phyloP scores from a whole-genome alignment of 2,329 filamentous ascomycete genomes.

The Diaporthe australafricana region DNA sequence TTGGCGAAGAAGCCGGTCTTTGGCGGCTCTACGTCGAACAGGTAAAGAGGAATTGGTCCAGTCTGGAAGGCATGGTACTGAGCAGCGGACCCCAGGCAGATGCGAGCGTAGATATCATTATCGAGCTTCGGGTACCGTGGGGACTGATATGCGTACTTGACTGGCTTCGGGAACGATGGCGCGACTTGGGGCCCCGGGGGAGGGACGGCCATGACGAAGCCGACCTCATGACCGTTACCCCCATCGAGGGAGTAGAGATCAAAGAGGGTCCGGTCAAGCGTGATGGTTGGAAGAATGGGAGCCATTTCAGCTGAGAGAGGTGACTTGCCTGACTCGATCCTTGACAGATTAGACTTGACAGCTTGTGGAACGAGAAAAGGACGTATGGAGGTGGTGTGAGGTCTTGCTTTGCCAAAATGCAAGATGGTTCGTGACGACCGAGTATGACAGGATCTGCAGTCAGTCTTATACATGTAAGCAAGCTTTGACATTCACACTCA shows the following conservation, averaged over 20 bases:
- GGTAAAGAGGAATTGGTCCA: conserved; percentile 15
- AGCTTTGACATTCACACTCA: background rate
- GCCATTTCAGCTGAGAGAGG: background rate
- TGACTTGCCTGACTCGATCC: background rate
- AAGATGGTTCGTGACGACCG: background rate
- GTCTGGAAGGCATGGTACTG: conserved; percentile 23
- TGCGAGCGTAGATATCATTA: conserved; percentile 12
- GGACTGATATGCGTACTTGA: conserved; percentile 28
- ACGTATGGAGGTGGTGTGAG: background rate
- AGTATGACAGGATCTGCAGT: conserved; percentile 16
- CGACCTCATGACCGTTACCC: conserved; percentile 22
- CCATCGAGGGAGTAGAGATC: conserved; percentile 23
- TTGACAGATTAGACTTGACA: background rate
- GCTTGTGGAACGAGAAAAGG: background rate
- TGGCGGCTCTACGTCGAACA: conserved; percentile 22
- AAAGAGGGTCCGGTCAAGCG: conserved; percentile 10
- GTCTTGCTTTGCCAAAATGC: background rate
- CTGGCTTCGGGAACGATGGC: background rate
- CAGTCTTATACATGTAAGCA: conserved; percentile 23
- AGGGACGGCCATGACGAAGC: conserved; percentile 17
- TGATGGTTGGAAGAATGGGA: conserved; percentile 7
- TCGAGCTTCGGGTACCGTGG: conserved; percentile 12
- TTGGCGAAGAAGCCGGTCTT: conserved; percentile 16
- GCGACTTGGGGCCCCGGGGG: conserved; percentile 18
- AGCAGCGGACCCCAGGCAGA: background rate